These are phyloP conservation scores for Boeremia exigua DNA, from an alignment of 2,329 filamentous ascomycete genomes.

Conservation along the genomic window DNA sequence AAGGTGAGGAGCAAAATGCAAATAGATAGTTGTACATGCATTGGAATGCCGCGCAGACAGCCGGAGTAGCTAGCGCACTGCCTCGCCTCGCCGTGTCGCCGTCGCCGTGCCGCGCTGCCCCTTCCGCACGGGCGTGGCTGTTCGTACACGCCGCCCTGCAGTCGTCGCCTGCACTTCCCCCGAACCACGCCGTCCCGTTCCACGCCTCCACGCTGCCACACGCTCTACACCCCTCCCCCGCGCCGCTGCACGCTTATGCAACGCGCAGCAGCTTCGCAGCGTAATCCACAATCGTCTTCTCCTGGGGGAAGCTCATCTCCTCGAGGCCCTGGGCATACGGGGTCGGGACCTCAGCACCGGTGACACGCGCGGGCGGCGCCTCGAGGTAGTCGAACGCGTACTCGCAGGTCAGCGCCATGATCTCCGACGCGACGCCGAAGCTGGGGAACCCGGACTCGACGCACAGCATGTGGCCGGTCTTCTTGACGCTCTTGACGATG, in stretches of 20 bases:
- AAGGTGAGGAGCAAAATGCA: no score
- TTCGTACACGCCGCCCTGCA: constrained; percentile 12
- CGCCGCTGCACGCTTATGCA: constrained; percentile 38
- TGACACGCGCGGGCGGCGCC: constrained; percentile 90
- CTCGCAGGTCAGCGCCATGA: constrained; percentile 93
- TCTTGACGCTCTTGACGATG: constrained; percentile 97
- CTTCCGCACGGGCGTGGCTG: no score
- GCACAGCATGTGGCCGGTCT: constrained; percentile 88
- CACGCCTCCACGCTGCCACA: no score
- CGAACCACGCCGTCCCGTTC: not conserved
- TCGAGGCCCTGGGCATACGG: constrained; percentile 93
- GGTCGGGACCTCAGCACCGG: constrained; percentile 95
- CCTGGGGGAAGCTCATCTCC: constrained; percentile 92
- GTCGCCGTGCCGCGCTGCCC: not conserved
- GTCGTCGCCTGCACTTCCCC: not conserved
- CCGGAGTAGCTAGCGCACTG: no score
- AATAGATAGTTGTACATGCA: constrained; percentile 22
- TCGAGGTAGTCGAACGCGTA: constrained; percentile 98
- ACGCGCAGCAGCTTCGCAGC: constrained; percentile 86
- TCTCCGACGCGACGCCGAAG: constrained; percentile 90
- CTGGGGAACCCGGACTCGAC: constrained; percentile 97
- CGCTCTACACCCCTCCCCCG: no score
- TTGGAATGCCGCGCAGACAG: constrained; percentile 3
- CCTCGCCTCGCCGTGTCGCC: no score
- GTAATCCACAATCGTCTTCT: constrained; percentile 85